Base-by-base conservation (phyloP, 116 monocot species). In the Thalassia testudinum region DNA sequence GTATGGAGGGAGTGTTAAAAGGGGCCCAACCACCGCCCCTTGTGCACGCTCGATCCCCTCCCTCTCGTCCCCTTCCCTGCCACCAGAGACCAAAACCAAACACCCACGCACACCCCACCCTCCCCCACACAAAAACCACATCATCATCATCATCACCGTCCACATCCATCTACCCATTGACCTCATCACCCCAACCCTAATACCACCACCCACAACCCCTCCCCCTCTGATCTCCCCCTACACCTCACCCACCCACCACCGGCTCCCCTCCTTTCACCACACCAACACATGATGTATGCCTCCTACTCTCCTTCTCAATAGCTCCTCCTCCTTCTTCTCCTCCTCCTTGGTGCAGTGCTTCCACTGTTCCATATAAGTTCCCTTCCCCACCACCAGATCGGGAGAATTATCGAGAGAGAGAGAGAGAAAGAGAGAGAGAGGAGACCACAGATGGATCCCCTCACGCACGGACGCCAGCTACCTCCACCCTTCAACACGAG, bases 401-500 rank as follows among this genome's bases (percentile, higher is more conserved):
- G 14, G 7, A 7, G 40, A 40, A 40, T 14, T 40, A 40, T 13
- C n/a, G 7, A 12, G 47, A 5, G 7, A 18, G 17, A 17, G 22
- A 50, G 60, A 44, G 17, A 12, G 8, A 21, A 51, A 27, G 52
- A 20, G 12, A 16, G 42, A 21, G 5, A 12, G 20, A 27, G n/a
- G 20, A 27, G 27, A 43, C 45, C 45, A 45, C 4, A 45, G 15
- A 78, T 84, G 85, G 85, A 84, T 81, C 81, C 69, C 12, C 26
- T 74, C 25, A 57, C 75, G 17, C 53, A 76, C 25, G 45, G 45
- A 2, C 75, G 74, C 50, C 84, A 44, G 3, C 75, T 80, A 16
- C 85, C 80, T 8, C 47, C 55, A 0, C 65, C 83, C 7, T 85
- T 91, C 81, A 77, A 78, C 64, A 60, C 66, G 56, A 56, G 75